These are phyloP conservation scores for Rhynchosporium agropyri DNA, from an alignment of 2,329 filamentous ascomycete species.

Conservation along the genomic window DNA sequence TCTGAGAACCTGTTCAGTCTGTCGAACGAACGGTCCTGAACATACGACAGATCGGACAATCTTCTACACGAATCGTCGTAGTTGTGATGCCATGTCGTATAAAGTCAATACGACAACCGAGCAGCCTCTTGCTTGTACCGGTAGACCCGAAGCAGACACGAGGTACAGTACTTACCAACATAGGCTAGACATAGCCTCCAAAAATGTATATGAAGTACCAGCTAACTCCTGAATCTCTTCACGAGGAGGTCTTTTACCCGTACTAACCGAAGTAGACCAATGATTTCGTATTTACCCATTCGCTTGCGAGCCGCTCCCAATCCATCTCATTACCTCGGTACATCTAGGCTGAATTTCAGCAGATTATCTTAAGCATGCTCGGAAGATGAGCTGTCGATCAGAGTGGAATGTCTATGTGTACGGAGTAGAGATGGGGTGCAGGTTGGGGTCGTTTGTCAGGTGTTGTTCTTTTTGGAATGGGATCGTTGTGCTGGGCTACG, in stretches of 20 bases:
- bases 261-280: not conserved
- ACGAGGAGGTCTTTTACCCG: not conserved
- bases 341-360: not conserved
- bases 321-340: slow-evolving; percentile 4
- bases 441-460: slow-evolving; percentile 2
- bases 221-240: not conserved
- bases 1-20: too few species aligned
- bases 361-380: slow-evolving; percentile 2
- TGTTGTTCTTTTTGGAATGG: not conserved
- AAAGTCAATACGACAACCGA: slow-evolving; percentile 7
- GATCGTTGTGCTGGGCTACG: not conserved
- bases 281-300: slow-evolving; percentile 6
- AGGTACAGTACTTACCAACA: not conserved
- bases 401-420: not conserved
- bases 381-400: slow-evolving; percentile 1
- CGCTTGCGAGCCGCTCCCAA: slow-evolving; percentile 11
- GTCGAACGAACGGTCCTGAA: too few species aligned
- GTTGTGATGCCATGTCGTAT: not conserved
- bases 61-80: too few species aligned
- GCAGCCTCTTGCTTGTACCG: not conserved
- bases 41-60: too few species aligned
- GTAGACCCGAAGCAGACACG: not conserved
- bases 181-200: too few species aligned
- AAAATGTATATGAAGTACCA: too few species aligned
- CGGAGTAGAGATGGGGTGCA: not conserved